A percentile compares a stretch with the other conserved stretches of the same genome.
Conservation (phyloP, 306 rosid genomes). For the Cucurbita moschata region DNA sequence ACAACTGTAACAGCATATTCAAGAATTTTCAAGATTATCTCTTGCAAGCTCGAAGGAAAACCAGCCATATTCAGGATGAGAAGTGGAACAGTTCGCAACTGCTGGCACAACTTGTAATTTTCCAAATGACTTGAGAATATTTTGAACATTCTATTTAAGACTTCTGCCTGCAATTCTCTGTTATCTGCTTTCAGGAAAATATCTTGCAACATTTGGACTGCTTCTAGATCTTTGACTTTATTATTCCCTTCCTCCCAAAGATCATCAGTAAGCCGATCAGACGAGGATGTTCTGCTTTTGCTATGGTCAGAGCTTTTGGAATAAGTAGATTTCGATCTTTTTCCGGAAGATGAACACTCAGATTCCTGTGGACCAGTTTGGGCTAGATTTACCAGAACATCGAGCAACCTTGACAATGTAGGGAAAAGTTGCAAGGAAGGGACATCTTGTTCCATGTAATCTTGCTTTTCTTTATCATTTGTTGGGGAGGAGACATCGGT, state of each 20-base stretch:
- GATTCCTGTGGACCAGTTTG: slow-evolving; percentile 76
- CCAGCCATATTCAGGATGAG: slow-evolving; percentile 89
- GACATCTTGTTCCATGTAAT: slow-evolving; percentile 35
- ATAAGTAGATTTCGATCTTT: slow-evolving; percentile 55
- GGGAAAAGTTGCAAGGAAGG: slow-evolving; percentile 49
- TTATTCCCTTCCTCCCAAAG: slow-evolving; percentile 76
- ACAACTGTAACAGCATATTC: slow-evolving; percentile 99
- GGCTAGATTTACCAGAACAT: slow-evolving; percentile 86
- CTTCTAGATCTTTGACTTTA: slow-evolving; percentile 96
- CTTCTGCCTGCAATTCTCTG: slow-evolving; percentile 89
- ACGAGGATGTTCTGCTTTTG: slow-evolving; percentile 58
- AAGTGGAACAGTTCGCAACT: slow-evolving; percentile 91
- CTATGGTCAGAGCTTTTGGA: slow-evolving; percentile 46
- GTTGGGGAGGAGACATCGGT: slow-evolving; percentile 29
- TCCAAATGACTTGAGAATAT: slow-evolving; percentile 92
- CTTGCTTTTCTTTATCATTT: slow-evolving; percentile 20
- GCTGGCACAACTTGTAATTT: slow-evolving; percentile 87
- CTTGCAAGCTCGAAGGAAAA: slow-evolving; percentile 76
- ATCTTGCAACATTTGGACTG: slow-evolving; percentile 97
- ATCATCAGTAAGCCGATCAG: slow-evolving; percentile 66
- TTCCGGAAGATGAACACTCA: slow-evolving; percentile 36
- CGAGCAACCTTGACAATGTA: slow-evolving; percentile 78
- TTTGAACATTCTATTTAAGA: slow-evolving; percentile 86
- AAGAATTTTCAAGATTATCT: slow-evolving; percentile 86
- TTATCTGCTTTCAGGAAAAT: slow-evolving; percentile 80